These are phyloP conservation scores for Colletotrichum camelliae DNA, from an alignment of 2,329 filamentous ascomycete species.

Conservation along the genomic window DNA sequence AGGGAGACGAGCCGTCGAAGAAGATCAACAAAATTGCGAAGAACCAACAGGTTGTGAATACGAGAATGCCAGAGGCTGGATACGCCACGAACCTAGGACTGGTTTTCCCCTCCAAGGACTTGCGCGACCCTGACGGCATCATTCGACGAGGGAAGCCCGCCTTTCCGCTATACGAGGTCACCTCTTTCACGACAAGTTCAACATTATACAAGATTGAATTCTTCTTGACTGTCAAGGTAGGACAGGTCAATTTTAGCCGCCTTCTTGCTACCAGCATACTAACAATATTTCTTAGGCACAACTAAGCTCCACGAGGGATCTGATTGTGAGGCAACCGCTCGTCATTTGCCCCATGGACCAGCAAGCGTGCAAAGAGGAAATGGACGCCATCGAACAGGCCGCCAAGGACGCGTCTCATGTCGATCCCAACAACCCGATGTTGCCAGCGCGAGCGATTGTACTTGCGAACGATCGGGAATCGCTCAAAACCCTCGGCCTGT, in stretches of 20 bases:
- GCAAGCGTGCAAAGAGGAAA: slow-evolving; percentile 95
- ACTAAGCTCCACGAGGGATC: slow-evolving; percentile 86
- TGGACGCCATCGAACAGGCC: slow-evolving; percentile 96
- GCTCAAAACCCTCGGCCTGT: slow-evolving; percentile 66
- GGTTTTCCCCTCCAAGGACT: slow-evolving; percentile 87
- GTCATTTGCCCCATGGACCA: slow-evolving; percentile 96
- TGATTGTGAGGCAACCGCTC: slow-evolving; percentile 87
- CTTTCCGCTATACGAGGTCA: slow-evolving; percentile 88
- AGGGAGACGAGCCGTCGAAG: slow-evolving; percentile 91
- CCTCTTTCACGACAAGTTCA: slow-evolving; percentile 91
- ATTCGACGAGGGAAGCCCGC: slow-evolving; percentile 83
- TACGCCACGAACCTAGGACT: slow-evolving; percentile 93
- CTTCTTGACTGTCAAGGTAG: slow-evolving; percentile 90
- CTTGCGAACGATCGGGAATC: slow-evolving; percentile 75
- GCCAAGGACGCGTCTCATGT: slow-evolving; percentile 91
- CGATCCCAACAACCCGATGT: slow-evolving; percentile 87
- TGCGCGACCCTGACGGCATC: slow-evolving; percentile 86
- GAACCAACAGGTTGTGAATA: slow-evolving; percentile 79
- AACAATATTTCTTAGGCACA: slow-evolving; percentile 67
- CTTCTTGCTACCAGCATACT: slow-evolving; percentile 9
- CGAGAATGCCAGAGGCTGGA: slow-evolving; percentile 87
- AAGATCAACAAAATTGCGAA: slow-evolving; percentile 89
- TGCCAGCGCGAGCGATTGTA: slow-evolving; percentile 86
- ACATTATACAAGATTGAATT: slow-evolving; percentile 99
- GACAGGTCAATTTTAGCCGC: background rate